Conservation (phyloP, 2,329 filamentous ascomycete species). For the Alternaria atra region DNA sequence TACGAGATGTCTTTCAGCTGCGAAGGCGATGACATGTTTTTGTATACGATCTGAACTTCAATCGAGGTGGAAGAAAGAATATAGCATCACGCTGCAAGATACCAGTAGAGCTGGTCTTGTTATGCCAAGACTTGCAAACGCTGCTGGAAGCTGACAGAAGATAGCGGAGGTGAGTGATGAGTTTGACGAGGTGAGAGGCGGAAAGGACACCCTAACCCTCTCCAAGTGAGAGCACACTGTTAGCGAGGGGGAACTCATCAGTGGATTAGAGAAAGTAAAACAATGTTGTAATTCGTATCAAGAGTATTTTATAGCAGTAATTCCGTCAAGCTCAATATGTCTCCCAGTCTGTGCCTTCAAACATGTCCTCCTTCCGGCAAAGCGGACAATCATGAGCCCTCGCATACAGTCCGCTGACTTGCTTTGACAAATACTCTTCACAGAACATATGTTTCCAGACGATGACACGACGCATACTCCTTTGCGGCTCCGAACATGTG, state of each 20-base stretch:
- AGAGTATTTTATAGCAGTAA: background rate
- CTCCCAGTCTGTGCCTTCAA: background rate
- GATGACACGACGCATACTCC: slow-evolving; percentile 8
- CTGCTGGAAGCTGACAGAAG: background rate
- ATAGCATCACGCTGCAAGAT: background rate
- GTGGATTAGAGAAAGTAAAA: background rate
- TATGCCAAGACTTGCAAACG: background rate
- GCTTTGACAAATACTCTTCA: background rate
- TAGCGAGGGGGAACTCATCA: background rate
- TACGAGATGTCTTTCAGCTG: background rate
- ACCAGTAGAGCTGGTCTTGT: background rate
- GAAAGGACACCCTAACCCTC: background rate
- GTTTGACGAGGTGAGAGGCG: background rate
- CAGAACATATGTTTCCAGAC: slow-evolving; percentile 10
- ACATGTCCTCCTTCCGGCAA: slow-evolving; percentile 1
- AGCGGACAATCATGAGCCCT: slow-evolving; percentile 4
- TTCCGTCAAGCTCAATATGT: background rate
- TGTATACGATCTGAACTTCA: background rate
- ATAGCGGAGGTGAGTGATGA: background rate
- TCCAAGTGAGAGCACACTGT: background rate
- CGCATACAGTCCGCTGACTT: background rate
- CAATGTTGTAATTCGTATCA: background rate
- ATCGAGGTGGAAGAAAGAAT: background rate
- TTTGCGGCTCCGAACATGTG: slow-evolving; percentile 6
- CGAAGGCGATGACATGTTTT: background rate